Evolutionary conservation across 2,329 filamentous ascomycete genomes (phyloP).

Genomic region (Fusarium sp.): DNA sequence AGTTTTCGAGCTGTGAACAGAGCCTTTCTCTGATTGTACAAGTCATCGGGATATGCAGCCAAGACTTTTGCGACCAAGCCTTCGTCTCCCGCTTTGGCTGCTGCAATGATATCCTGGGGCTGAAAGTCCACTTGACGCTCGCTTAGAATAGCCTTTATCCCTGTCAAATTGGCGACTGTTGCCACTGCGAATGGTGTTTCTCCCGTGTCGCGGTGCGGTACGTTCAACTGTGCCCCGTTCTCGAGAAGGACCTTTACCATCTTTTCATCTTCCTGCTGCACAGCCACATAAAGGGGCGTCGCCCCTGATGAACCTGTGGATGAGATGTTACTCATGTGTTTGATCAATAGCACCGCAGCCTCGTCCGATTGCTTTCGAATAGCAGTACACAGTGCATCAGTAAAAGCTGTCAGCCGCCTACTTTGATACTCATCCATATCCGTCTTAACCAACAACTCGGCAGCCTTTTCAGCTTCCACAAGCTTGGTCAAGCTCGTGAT

Average conservation of each 20-base stretch:
- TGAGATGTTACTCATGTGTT: neutral
- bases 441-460: neutral
- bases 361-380: neutral
- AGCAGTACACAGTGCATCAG: neutral
- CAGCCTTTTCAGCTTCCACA: neutral
- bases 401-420: neutral
- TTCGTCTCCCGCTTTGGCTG: neutral
- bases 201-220: accelerated
- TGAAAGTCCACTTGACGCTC: neutral
- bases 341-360: neutral
- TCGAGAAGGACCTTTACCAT: neutral
- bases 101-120: neutral
- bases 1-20: accelerated
- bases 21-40: neutral
- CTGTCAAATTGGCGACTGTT: neutral
- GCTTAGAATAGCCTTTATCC: neutral
- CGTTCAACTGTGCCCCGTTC: neutral
- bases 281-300: accelerated
- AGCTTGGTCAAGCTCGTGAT: accelerated
- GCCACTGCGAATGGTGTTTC: neutral
- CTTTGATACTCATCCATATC: neutral
- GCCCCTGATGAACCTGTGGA: neutral
- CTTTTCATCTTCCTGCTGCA: neutral
- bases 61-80: accelerated
- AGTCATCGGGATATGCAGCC: neutral